A percentile compares a stretch with the other conserved stretches of the same genome.
Conservation (phyloP, 768 basidiomycete species). For the Lepiota brunneoincarnata region DNA sequence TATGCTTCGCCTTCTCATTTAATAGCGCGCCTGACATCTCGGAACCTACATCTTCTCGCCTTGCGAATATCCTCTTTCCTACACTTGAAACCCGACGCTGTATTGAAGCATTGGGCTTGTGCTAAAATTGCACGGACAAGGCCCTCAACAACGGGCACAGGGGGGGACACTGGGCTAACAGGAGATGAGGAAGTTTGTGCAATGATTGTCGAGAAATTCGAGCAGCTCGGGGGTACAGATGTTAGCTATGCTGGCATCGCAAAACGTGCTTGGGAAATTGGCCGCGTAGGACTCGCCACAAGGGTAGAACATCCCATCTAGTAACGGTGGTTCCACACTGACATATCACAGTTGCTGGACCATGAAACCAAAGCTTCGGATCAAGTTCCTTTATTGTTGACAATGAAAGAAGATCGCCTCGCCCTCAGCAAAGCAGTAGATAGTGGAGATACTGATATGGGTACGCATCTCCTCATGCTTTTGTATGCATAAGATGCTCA, state of each 20-base stretch:
- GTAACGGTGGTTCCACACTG: not conserved
- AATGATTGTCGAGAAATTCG: conserved; percentile 87
- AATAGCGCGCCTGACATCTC: conserved; percentile 77
- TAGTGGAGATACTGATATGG: conserved; percentile 93
- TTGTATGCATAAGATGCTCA: not conserved
- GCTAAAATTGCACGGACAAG: conserved; percentile 83
- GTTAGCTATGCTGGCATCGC: conserved; percentile 97
- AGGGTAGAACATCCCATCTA: conserved; percentile 47
- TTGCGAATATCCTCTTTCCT: conserved; percentile 87
- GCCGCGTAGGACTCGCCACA: conserved; percentile 76
- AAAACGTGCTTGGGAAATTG: conserved; percentile 88
- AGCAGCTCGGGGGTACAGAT: conserved; percentile 69
- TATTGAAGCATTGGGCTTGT: conserved; percentile 94
- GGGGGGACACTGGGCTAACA: conserved; percentile 50
- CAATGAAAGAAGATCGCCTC: conserved; percentile 91
- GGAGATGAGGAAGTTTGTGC: conserved; percentile 80
- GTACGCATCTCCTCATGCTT: conserved; percentile 38
- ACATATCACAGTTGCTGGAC: conserved; percentile 68
- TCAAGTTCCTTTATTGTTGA: conserved; percentile 89
- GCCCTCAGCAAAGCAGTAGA: conserved; percentile 89
- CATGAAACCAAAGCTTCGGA: conserved; percentile 85
- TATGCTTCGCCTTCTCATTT: conserved; percentile 79
- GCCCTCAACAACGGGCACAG: conserved; percentile 50
- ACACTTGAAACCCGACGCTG: conserved; percentile 77
- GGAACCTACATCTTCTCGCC: conserved; percentile 89